A percentile compares a stretch with the other conserved stretches of the same genome.
phyloP scores from a whole-genome alignment of 2,329 filamentous ascomycete genomes.

The Zasmidium citrigriseum region DNA sequence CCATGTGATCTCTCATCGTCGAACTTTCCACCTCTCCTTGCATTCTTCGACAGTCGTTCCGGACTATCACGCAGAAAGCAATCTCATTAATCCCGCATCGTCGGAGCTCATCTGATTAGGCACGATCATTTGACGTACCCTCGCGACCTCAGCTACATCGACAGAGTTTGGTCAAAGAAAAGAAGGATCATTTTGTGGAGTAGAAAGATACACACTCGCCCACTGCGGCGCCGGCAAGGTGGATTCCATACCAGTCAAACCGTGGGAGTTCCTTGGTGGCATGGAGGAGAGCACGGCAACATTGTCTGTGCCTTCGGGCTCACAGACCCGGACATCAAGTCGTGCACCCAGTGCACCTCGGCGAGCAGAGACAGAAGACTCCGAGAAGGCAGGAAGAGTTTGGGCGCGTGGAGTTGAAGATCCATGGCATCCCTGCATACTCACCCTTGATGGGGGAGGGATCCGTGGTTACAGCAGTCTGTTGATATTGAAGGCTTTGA shows the following conservation, averaged over 20 bases:
- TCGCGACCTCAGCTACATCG: not conserved
- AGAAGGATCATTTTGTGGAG: not conserved
- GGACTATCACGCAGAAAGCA: not conserved
- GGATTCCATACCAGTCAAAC: constrained; percentile 36
- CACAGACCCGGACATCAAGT: constrained; percentile 25
- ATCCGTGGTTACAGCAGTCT: constrained; percentile 55
- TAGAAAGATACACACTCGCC: constrained; percentile 11
- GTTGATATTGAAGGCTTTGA: constrained; percentile 50
- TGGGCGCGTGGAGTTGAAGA: constrained; percentile 47
- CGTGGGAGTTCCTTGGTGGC: constrained; percentile 32
- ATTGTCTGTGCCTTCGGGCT: constrained; percentile 17
- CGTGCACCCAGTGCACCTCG: constrained; percentile 29
- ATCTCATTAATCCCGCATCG: not conserved
- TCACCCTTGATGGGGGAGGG: constrained; percentile 52
- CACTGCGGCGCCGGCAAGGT: constrained; percentile 25
- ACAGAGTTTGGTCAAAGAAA: not conserved
- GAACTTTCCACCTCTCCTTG: constrained; percentile 7
- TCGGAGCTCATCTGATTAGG: not conserved
- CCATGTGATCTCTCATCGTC: constrained; percentile 18
- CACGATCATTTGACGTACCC: not conserved
- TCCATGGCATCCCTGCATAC: constrained; percentile 51
- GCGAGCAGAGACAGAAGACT: constrained; percentile 39
- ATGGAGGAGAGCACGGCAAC: constrained; percentile 27
- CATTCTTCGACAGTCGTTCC: constrained; percentile 9
- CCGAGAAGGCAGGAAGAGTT: constrained; percentile 41